These are phyloP conservation scores for Mrakiaceae sp. DNA, from an alignment of 1,284 basidiomycete species.

Conservation along the genomic window DNA sequence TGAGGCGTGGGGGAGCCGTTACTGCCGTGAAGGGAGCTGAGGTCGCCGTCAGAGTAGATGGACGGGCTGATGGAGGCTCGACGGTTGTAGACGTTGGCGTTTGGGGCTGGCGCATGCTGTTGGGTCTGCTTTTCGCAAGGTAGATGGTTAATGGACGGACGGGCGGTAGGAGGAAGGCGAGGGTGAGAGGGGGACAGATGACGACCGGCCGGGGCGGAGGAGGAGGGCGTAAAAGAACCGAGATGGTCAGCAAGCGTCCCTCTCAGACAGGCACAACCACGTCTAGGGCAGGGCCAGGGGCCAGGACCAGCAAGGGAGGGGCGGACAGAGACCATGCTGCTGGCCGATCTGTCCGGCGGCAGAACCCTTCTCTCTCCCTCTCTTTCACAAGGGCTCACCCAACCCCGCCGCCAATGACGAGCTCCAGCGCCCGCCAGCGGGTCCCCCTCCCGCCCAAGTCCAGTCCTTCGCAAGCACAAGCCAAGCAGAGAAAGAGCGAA, in stretches of 20 bases:
- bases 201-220: not conserved
- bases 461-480: not conserved
- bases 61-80: slow-evolving; percentile 5
- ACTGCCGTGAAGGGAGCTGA: not conserved
- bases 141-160: too few relatives aligned
- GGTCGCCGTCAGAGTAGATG: not conserved
- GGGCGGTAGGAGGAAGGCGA: not conserved
- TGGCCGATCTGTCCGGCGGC: not conserved
- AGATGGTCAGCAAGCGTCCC: not conserved
- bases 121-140: not conserved
- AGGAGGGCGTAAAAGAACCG: not conserved
- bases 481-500: not conserved
- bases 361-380: not conserved
- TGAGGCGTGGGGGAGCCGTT: not conserved
- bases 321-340: not conserved
- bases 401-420: too few relatives aligned
- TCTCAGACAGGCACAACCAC: not conserved
- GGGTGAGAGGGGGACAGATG: not conserved
- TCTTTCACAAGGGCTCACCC: too few relatives aligned
- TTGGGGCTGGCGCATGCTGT: not conserved
- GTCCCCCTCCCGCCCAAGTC: not conserved
- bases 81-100: slow-evolving; percentile 2
- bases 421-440: too few relatives aligned
- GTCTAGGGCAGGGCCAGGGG: too few relatives aligned
- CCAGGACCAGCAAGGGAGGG: not conserved